Evolutionary conservation across 805 yeast genomes (phyloP).

Genomic region (Metschnikowia kunwiensis): DNA sequence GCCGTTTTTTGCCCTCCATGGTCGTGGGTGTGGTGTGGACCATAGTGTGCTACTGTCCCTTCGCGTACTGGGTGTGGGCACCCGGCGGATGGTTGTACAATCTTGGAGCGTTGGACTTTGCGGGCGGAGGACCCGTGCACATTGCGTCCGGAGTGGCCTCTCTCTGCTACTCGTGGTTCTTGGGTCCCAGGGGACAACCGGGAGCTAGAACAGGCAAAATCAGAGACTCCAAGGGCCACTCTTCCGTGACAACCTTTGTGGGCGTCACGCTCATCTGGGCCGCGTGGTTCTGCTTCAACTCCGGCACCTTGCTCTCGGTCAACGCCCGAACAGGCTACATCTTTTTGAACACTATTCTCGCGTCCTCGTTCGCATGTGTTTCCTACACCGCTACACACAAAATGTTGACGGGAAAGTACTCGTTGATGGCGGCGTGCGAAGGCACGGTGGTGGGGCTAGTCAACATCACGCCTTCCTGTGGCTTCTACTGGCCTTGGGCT

Average conservation of each 20-base stretch:
- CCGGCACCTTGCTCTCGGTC: conserved; percentile 43
- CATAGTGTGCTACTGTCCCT: conserved; percentile 44
- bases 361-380: conserved; percentile 47
- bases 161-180: conserved; percentile 38
- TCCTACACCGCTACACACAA: conserved; percentile 45
- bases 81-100: conserved; percentile 43
- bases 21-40: conserved; percentile 41
- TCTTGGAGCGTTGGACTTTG: conserved; percentile 46
- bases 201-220: conserved; percentile 25
- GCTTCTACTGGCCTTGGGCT: conserved; percentile 46
- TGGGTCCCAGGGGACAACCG: conserved; percentile 38
- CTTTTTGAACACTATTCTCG: conserved; percentile 48
- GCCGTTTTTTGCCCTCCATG: conserved; percentile 39
- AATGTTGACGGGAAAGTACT: conserved; percentile 38
- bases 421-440: conserved; percentile 42
- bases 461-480: conserved; percentile 47
- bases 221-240: conserved; percentile 30
- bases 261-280: conserved; percentile 48
- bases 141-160: conserved; percentile 44
- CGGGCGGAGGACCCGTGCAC: conserved; percentile 52
- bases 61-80: conserved; percentile 48
- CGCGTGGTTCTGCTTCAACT: conserved; percentile 50
- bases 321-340: conserved; percentile 44
- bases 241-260: conserved; percentile 35
- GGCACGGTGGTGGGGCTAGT: conserved; percentile 47